Conservation (phyloP, 305 asterid genomes). For the Solanum hybrid region DNA sequence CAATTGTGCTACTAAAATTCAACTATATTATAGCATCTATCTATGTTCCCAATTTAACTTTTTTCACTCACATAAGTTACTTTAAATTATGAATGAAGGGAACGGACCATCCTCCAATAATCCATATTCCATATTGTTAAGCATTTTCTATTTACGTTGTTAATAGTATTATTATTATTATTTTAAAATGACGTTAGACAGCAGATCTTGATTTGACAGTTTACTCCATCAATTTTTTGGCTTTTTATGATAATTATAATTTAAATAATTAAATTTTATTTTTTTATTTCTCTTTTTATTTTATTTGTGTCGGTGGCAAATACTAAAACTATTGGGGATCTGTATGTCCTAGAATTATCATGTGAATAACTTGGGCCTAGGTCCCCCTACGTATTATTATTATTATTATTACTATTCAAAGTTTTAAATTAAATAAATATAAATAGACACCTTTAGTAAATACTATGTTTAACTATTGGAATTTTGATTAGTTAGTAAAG, state of each 20-base stretch:
- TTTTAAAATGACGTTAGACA: not conserved
- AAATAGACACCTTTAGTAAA: not conserved
- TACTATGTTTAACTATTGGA: not conserved
- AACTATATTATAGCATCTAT: no score
- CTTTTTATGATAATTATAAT: not conserved
- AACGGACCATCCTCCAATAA: not conserved
- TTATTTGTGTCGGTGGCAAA: slow-evolving; percentile 4
- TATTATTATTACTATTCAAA: not conserved
- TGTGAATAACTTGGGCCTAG: not conserved
- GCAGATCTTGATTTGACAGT: not conserved
- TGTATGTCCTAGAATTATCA: not conserved
- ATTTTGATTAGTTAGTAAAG: not conserved
- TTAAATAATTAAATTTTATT: not conserved
- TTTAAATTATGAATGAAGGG: not conserved
- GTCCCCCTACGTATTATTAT: not conserved
- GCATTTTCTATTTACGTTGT: not conserved
- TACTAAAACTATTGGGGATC: not conserved
- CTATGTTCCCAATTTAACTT: not conserved
- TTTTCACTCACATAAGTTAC: not conserved
- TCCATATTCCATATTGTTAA: not conserved
- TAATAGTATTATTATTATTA: not conserved
- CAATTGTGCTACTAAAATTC: no score
- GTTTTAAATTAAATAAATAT: not conserved
- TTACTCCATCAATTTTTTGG: not conserved
- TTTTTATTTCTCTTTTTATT: not conserved